Conservation (phyloP, 371 early-diverging fungal genomes). For the Phascolomyces articulosus region DNA sequence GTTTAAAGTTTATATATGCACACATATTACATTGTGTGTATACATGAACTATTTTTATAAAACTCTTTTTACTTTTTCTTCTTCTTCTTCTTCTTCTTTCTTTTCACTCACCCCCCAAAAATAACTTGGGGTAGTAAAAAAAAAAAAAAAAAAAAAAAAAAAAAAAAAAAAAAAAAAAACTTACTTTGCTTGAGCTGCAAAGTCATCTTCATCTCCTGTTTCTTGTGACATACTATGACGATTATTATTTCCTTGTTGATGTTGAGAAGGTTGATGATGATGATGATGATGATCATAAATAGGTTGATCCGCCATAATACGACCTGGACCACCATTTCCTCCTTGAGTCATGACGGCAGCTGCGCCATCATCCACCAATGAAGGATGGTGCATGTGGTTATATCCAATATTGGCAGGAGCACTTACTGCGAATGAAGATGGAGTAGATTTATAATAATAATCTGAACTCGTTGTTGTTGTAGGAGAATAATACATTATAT, state of each 20-base stretch:
- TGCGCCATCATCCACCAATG: conserved; percentile 17
- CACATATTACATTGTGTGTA: no score
- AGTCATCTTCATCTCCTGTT: conserved; percentile 23
- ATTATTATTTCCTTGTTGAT: neutral
- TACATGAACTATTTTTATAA: no score
- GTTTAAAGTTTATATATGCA: no score
- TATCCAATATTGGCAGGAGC: conserved; percentile 29
- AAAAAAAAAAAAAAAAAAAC: conserved; percentile 1
- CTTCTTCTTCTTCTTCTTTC: no score
- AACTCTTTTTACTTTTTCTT: neutral
- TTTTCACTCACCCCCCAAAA: no score
- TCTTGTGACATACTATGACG: neutral
- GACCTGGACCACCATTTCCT: neutral
- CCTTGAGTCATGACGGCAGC: conserved; percentile 7
- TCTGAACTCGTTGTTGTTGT: conserved; percentile 5
- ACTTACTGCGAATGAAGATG: conserved; percentile 15
- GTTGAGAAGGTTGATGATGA: neutral
- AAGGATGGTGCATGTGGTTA: conserved; percentile 24
- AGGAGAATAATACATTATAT: conserved; percentile 15
- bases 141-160: no score
- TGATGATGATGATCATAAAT: conserved; percentile 6
- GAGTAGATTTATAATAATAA: conserved; percentile 14
- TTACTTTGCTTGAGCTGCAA: conserved; percentile 38
- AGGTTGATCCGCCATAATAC: conserved; percentile 4
- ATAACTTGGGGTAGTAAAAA: no score